These are phyloP conservation scores for Powellomyces hirtus DNA, from an alignment of 192 early-diverging fungal species.

Conservation along the genomic window DNA sequence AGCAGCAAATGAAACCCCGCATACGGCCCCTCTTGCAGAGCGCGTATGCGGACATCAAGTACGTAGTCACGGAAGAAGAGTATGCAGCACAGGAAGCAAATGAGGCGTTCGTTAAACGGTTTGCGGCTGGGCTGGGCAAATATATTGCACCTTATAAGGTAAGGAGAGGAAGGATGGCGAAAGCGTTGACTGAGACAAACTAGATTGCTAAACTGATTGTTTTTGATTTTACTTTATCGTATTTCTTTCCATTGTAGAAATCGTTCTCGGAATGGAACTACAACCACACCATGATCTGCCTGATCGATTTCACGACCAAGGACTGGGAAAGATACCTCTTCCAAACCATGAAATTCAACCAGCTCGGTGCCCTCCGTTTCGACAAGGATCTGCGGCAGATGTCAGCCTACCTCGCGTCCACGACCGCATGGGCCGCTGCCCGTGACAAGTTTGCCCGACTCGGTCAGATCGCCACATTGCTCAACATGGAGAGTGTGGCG, in stretches of 20 bases:
- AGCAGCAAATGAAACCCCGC: constrained; percentile 74
- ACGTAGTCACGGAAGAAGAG: constrained; percentile 89
- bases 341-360: constrained; percentile 79
- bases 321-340: constrained; percentile 89
- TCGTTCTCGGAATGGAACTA: constrained; percentile 70
- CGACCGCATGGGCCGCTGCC: constrained; percentile 56
- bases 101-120: constrained; percentile 80
- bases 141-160: constrained; percentile 63
- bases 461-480: constrained; percentile 76
- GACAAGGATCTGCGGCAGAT: constrained; percentile 87
- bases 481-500: constrained; percentile 75
- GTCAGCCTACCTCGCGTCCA: constrained; percentile 33
- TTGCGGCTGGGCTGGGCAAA: constrained; percentile 65
- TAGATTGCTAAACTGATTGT: no score
- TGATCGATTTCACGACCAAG: constrained; percentile 68
- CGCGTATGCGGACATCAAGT: constrained; percentile 81
- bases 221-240: no score
- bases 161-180: constrained; percentile 1
- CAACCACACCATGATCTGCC: constrained; percentile 56
- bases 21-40: constrained; percentile 77
- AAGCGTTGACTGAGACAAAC: no score
- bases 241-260: constrained; percentile 39
- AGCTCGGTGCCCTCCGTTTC: constrained; percentile 87
- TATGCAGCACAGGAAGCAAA: constrained; percentile 70
- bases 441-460: constrained; percentile 80